phyloP scores from a whole-genome alignment of 2,329 filamentous ascomycete genomes.

The Paracoccidioides brasiliensis region DNA sequence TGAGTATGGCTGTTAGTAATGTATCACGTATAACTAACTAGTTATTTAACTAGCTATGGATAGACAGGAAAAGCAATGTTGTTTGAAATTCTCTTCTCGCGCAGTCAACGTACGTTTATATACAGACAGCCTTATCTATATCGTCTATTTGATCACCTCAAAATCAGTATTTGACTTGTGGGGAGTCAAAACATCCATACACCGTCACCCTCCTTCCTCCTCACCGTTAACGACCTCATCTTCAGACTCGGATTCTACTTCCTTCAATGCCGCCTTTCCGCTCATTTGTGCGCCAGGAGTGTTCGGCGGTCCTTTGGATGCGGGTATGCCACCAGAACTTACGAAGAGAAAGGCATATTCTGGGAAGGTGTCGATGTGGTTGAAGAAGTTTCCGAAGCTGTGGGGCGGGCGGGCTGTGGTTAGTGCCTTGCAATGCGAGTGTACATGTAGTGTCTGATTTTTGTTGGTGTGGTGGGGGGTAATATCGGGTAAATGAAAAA shows the following conservation, averaged over 20 bases:
- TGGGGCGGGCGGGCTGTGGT: background rate
- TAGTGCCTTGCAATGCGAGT: background rate
- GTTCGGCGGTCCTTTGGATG: constrained; percentile 4
- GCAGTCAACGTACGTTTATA: background rate
- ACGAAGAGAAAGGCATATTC: constrained; percentile 62
- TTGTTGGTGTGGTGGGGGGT: too few relatives aligned
- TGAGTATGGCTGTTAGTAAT: too few relatives aligned
- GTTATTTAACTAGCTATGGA: too few relatives aligned
- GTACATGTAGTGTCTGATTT: background rate
- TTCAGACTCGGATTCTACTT: constrained; percentile 17
- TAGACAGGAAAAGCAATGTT: background rate
- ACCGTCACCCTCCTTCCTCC: constrained; percentile 13
- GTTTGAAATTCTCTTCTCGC: background rate
- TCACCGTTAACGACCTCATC: constrained; percentile 11
- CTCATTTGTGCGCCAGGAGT: constrained; percentile 6
- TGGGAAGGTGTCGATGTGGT: constrained; percentile 63
- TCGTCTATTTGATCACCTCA: background rate
- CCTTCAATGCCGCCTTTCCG: constrained; percentile 21
- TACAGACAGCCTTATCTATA: background rate
- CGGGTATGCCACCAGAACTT: constrained; percentile 51
- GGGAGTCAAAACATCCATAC: background rate
- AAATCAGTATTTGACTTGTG: background rate
- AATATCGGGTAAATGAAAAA: background rate
- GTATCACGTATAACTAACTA: too few relatives aligned
- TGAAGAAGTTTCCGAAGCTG: constrained; percentile 66